Conservation (phyloP, 768 basidiomycete species). For the Boletellus ananas region DNA sequence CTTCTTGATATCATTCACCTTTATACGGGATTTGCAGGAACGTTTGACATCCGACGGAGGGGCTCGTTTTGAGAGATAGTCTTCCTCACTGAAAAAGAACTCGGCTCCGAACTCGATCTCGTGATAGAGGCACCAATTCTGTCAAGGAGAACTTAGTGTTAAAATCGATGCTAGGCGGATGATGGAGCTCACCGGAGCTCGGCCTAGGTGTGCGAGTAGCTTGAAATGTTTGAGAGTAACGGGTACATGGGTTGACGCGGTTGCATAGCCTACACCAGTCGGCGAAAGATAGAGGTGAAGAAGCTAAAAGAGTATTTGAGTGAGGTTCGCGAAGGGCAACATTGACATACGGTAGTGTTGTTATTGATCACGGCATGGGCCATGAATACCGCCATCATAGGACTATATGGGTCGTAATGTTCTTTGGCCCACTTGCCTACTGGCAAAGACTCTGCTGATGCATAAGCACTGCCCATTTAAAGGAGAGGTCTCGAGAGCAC, state of each 20-base stretch:
- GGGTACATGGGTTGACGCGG: slow-evolving; percentile 46
- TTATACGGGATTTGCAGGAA: slow-evolving; percentile 22
- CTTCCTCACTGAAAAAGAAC: slow-evolving; percentile 68
- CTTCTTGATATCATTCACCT: slow-evolving; percentile 37
- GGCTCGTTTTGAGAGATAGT: slow-evolving; percentile 49
- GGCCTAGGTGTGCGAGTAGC: slow-evolving; percentile 64
- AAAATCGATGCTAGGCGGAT: neutral
- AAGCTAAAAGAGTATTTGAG: slow-evolving; percentile 34
- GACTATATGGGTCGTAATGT: slow-evolving; percentile 53
- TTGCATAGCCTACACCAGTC: slow-evolving; percentile 18
- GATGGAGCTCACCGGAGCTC: slow-evolving; percentile 47
- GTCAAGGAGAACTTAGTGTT: neutral
- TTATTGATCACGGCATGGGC: slow-evolving; percentile 72
- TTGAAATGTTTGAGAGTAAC: slow-evolving; percentile 75
- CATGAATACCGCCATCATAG: slow-evolving; percentile 63
- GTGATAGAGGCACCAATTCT: slow-evolving; percentile 55
- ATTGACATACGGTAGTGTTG: slow-evolving; percentile 35
- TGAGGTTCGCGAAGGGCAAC: neutral
- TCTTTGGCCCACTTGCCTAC: slow-evolving; percentile 60
- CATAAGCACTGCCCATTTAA: neutral
- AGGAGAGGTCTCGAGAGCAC: neutral
- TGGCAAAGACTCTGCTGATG: slow-evolving; percentile 45
- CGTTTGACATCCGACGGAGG: slow-evolving; percentile 22
- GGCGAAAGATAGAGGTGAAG: slow-evolving; percentile 43
- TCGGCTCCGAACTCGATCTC: slow-evolving; percentile 63